Evolutionary conservation across 495 filamentous ascomycete genomes (phyloP).

Genomic region (Mycothermus thermophilus): DNA sequence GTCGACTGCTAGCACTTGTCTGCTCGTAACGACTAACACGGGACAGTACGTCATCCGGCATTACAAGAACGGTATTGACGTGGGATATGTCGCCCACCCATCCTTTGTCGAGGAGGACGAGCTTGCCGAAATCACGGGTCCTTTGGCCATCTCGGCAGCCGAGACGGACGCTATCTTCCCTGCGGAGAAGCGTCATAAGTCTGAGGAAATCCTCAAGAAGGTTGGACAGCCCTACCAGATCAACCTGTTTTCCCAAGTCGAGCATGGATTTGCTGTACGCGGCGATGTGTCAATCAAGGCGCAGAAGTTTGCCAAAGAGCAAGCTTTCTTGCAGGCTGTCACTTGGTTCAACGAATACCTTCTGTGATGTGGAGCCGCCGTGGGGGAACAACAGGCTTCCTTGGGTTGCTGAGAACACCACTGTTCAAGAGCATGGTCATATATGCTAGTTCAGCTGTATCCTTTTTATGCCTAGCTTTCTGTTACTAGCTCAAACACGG

Average conservation of each 20-base stretch:
- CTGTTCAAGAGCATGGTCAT: too few relatives aligned
- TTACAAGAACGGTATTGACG: conserved; percentile 35
- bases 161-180: conserved; percentile 75
- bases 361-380: conserved; percentile 19
- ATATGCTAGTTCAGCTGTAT: too few relatives aligned
- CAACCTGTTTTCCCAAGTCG: conserved; percentile 60
- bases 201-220: conserved; percentile 43
- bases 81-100: conserved; percentile 65
- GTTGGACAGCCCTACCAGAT: conserved; percentile 62
- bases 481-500: too few relatives aligned
- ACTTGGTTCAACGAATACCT: conserved; percentile 55
- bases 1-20: too few relatives aligned
- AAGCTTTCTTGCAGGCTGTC: conserved; percentile 70
- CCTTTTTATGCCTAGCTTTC: too few relatives aligned
- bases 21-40: neutral
- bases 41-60: conserved; percentile 32
- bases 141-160: conserved; percentile 63
- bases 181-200: conserved; percentile 48
- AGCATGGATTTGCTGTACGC: conserved; percentile 71
- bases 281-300: conserved; percentile 45
- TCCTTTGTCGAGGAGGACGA: conserved; percentile 65
- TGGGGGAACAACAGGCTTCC: too few relatives aligned
- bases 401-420: too few relatives aligned
- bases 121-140: conserved; percentile 52
- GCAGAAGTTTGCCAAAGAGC: conserved; percentile 69